Evolutionary conservation across 345 rosid genomes (phyloP), one percentile per base, ranked within the genome.

Genomic region (Arabis alpina): DNA sequence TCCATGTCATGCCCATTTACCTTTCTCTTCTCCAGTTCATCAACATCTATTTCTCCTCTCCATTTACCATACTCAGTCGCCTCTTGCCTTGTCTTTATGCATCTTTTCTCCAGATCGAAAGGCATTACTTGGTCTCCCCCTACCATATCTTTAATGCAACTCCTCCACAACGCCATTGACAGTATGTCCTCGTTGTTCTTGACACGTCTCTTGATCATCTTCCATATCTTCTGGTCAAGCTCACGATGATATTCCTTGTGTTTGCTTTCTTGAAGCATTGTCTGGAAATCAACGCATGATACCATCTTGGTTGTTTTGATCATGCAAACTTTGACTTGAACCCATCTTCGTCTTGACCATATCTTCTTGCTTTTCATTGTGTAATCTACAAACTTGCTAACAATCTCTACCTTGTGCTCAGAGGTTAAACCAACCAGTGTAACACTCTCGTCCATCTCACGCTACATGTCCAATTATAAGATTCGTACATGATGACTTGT

Each of bases 181-280:
- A 3, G 13, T 56, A 56, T 32, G 42, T 56, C 25, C 25, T 56
- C 44, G 59, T 54, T 32, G 41, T 32, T 54, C 3, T 32, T 10
- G 4, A 54, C 59, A n/a, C 44, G 41, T 56, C 44, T 32, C 6
- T 34, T 2, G 41, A 56, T 56, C 61, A 56, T 56, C 61, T 56
- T 4, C 3, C n/a, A n/a, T 15, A 55, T 55, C 61, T 7, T 11
- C 6, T 34, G 12, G 41, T 55, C 61, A 8, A 55, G 39, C 61
- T n/a, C 8, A 14, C 24, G 23, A 30, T 36, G 41, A 14, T n/a
- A 55, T 34, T 55, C 24, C 41, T 55, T 14, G 23, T 55, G 43
- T 15, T 34, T 30, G 5, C 1, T 32, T 7, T 30, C 61, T 55
- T 55, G 61, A 13, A 55, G 40, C 61, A 30, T 55, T 16, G 27